Evolutionary conservation across 352 stramenopile species (phyloP).

Genomic region (Phytophthora boehmeriae): DNA sequence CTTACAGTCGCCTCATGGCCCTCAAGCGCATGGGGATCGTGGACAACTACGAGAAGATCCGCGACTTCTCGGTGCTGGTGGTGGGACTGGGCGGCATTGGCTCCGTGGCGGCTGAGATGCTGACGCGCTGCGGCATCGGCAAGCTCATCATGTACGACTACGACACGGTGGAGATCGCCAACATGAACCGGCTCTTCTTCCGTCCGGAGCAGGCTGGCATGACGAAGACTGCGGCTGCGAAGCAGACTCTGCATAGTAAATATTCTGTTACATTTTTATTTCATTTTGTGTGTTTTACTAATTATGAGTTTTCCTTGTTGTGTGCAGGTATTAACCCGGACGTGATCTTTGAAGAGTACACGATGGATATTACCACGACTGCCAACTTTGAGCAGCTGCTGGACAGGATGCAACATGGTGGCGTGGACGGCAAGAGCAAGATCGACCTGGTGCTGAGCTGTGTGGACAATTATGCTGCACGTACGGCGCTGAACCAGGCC

Average conservation of each 20-base stretch:
- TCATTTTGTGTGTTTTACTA: background rate
- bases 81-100: conserved; percentile 88
- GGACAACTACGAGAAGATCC: conserved; percentile 89
- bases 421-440: conserved; percentile 54
- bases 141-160: conserved; percentile 93
- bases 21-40: conserved; percentile 92
- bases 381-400: conserved; percentile 86
- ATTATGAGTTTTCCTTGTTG: background rate
- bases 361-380: conserved; percentile 87
- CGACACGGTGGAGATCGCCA: conserved; percentile 89
- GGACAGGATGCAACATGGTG: conserved; percentile 74
- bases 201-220: conserved; percentile 85
- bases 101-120: conserved; percentile 89
- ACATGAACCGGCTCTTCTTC: conserved; percentile 94
- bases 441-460: conserved; percentile 89
- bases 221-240: conserved; percentile 88
- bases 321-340: conserved; percentile 86
- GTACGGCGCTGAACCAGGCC: conserved; percentile 87
- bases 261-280: background rate
- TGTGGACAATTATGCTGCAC: conserved; percentile 91
- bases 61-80: conserved; percentile 78
- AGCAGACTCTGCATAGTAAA: conserved; percentile 84
- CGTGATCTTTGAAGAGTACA: conserved; percentile 89
- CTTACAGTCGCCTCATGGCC: conserved; percentile 90
- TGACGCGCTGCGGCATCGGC: conserved; percentile 89